Conservation (phyloP, 768 basidiomycete species). For the Zangia roseola region DNA sequence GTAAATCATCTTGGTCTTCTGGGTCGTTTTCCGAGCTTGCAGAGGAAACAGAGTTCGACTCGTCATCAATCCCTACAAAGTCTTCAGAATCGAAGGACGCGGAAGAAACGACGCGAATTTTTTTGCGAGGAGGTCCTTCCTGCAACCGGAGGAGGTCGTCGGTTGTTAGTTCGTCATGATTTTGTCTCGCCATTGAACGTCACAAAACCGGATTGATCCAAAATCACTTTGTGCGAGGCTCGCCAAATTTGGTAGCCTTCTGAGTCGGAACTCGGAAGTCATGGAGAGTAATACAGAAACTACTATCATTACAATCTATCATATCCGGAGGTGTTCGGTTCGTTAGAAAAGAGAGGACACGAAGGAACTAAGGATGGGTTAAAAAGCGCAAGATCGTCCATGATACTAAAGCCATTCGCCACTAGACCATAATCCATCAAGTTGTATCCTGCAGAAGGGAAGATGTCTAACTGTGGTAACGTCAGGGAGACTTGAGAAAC, state of each 20-base stretch:
- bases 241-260: too few species aligned
- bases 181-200: conserved; percentile 16
- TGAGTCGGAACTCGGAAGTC: too few species aligned
- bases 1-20: conserved; percentile 20
- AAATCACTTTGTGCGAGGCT: too few species aligned
- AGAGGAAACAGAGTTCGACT: conserved; percentile 5
- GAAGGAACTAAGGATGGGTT: background rate
- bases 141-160: conserved; percentile 49
- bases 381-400: background rate
- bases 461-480: background rate
- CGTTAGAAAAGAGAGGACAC: background rate
- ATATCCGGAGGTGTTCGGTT: background rate
- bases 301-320: background rate
- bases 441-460: background rate
- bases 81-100: conserved; percentile 1
- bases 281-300: too few species aligned
- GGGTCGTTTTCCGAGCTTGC: conserved; percentile 8
- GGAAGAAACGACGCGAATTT: conserved; percentile 15
- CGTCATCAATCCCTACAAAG: background rate
- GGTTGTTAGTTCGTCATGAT: conserved; percentile 30
- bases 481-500: background rate
- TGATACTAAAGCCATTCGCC: background rate
- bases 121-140: conserved; percentile 43
- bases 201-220: background rate
- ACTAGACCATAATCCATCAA: background rate